Evolutionary conservation across 306 rosid species (phyloP).

Genomic region (Ammopiptanthus mongolicus): DNA sequence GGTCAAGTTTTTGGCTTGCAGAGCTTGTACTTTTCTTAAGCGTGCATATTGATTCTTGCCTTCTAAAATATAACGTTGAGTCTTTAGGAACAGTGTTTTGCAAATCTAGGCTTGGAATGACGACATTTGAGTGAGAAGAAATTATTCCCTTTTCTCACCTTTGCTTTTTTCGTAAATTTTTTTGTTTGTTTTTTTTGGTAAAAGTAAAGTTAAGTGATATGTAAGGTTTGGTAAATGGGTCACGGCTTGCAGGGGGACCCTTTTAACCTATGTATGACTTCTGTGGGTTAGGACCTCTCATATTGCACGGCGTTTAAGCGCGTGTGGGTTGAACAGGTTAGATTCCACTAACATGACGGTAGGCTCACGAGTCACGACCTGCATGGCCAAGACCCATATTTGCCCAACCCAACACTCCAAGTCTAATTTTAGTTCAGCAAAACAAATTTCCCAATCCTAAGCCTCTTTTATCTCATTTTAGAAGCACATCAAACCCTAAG

Average conservation of each 20-base stretch:
- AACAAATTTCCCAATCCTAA: no score
- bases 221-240: not conserved
- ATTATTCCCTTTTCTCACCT: not conserved
- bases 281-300: no score
- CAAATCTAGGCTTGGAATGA: not conserved
- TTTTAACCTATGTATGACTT: no score
- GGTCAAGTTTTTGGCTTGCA: not conserved
- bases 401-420: not conserved
- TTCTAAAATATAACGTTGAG: not conserved
- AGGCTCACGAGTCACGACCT: no score
- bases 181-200: not conserved
- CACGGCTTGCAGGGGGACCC: no score
- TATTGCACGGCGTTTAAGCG: no score
- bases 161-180: not conserved
- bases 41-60: not conserved
- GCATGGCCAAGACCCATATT: not conserved
- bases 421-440: not conserved
- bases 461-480: no score
- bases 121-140: not conserved
- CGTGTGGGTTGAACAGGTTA: no score
- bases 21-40: not conserved
- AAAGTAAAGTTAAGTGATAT: not conserved
- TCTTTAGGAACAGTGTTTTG: not conserved
- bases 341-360: no score
- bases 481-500: no score